Percentiles rank a stretch among this genome's conserved stretches.
These are phyloP conservation scores for Pythium dissimile DNA, from an alignment of 352 stramenopile genomes.

Conservation along the genomic window DNA sequence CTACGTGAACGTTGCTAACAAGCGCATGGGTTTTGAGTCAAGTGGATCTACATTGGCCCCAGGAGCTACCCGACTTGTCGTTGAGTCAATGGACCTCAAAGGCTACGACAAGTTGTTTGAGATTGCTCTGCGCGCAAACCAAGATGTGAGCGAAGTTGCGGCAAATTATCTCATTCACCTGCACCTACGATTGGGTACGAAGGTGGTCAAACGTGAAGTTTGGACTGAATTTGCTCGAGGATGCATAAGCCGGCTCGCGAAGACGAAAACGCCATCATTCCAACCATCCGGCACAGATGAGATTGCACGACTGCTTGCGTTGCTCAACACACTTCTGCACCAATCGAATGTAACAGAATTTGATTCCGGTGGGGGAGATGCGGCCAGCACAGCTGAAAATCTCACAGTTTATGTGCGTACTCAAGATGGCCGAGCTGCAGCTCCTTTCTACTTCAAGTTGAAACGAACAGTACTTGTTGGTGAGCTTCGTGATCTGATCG, in stretches of 20 bases:
- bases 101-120: constrained; percentile 25
- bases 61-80: constrained; percentile 2
- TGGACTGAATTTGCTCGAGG: constrained; percentile 23
- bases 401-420: constrained; percentile 36
- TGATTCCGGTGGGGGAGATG: not conserved
- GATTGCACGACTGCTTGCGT: constrained; percentile 32
- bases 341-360: constrained; percentile 27
- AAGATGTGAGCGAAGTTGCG: constrained; percentile 13
- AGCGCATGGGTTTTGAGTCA: constrained; percentile 17
- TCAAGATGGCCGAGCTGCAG: constrained; percentile 31
- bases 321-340: constrained; percentile 78
- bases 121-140: constrained; percentile 16
- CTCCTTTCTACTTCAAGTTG: constrained; percentile 37
- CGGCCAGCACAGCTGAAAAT: constrained; percentile 14
- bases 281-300: constrained; percentile 21
- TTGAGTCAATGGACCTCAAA: constrained; percentile 30
- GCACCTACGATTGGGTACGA: constrained; percentile 20
- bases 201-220: constrained; percentile 23
- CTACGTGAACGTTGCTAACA: constrained; percentile 25
- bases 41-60: not conserved
- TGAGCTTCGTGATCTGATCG: constrained; percentile 35
- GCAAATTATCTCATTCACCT: constrained; percentile 27
- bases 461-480: constrained; percentile 29
- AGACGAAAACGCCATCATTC: constrained; percentile 1
- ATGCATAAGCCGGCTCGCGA: constrained; percentile 15